Conservation (phyloP, 441 rosid genomes). For the Aquilaria agallochum region DNA sequence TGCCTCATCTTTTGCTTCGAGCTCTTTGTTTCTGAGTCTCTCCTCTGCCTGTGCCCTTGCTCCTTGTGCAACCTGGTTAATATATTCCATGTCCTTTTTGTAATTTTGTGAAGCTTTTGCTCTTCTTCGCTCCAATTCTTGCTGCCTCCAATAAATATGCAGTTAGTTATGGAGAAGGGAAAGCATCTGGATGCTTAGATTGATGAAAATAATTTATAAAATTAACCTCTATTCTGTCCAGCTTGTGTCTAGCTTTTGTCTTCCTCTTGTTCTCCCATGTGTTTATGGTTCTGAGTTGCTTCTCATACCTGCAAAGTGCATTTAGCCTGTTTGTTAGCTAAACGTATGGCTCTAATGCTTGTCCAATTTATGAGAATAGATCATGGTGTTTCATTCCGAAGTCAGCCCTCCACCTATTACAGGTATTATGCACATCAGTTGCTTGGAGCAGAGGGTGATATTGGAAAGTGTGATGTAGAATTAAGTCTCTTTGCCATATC, state of each 20-base stretch:
- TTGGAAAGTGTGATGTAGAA: too few relatives aligned
- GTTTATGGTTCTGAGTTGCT: slow-evolving; percentile 32
- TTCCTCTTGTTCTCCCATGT: slow-evolving; percentile 63
- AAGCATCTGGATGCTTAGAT: background rate
- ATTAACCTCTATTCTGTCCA: slow-evolving; percentile 58
- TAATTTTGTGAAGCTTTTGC: slow-evolving; percentile 37
- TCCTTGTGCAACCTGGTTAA: slow-evolving; percentile 43
- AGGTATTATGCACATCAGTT: too few relatives aligned
- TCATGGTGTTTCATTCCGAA: background rate
- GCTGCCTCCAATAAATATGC: slow-evolving; percentile 31
- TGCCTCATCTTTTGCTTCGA: slow-evolving; percentile 56
- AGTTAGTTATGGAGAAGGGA: slow-evolving; percentile 5
- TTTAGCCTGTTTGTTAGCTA: slow-evolving; percentile 13
- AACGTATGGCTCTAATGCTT: background rate
- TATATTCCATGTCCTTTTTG: slow-evolving; percentile 32
- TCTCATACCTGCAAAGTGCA: slow-evolving; percentile 46
- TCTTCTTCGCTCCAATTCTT: slow-evolving; percentile 36
- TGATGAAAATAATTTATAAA: background rate
- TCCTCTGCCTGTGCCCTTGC: slow-evolving; percentile 63
- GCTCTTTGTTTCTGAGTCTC: slow-evolving; percentile 46
- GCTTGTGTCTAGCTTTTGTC: slow-evolving; percentile 46
- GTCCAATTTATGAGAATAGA: background rate
- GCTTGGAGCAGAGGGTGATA: too few relatives aligned
- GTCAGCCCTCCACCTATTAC: too few relatives aligned
- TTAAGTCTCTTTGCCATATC: too few relatives aligned